Evolutionary conservation across 148 eudicot species (phyloP).

Genomic region (Heliosperma pusillum): DNA sequence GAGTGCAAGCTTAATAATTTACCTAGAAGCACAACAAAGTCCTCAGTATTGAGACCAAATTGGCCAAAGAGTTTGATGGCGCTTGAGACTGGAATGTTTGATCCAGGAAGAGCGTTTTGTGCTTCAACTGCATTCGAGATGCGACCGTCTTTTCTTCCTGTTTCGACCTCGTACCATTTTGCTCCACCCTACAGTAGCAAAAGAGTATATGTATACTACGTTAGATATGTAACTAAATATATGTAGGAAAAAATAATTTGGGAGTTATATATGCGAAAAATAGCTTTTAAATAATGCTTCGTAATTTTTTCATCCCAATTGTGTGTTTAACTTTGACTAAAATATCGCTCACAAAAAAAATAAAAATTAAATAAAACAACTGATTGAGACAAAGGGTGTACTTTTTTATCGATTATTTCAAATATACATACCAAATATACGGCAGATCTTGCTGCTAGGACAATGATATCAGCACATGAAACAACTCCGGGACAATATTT

Average conservation of each 20-base stretch:
- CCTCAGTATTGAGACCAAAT: slow-evolving; percentile 5
- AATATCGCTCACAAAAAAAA: too few species aligned
- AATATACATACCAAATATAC: slow-evolving; percentile 22
- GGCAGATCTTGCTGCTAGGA: slow-evolving; percentile 42
- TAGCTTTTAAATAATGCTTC: too few species aligned
- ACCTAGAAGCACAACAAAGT: slow-evolving; percentile 31
- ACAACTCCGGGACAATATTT: slow-evolving; percentile 43
- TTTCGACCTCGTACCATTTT: slow-evolving; percentile 23
- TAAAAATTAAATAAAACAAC: too few species aligned
- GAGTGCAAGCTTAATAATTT: not conserved
- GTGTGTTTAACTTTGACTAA: too few species aligned
- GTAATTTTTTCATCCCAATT: too few species aligned
- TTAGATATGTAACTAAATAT: too few species aligned
- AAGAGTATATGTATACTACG: too few species aligned
- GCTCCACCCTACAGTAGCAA: slow-evolving; percentile 20
- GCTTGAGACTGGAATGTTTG: slow-evolving; percentile 7
- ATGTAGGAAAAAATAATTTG: too few species aligned
- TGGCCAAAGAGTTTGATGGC: slow-evolving; percentile 13
- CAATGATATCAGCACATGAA: slow-evolving; percentile 54
- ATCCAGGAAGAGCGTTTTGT: not conserved
- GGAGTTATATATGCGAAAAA: too few species aligned
- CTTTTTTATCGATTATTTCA: not conserved
- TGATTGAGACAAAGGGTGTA: too few species aligned
- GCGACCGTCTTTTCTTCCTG: slow-evolving; percentile 25
- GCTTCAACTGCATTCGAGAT: slow-evolving; percentile 25